Percentiles rank a stretch among this genome's conserved stretches.
These are phyloP conservation scores for Sphaerostilbella broomeana DNA, from an alignment of 2,329 filamentous ascomycete species.

Conservation along the genomic window DNA sequence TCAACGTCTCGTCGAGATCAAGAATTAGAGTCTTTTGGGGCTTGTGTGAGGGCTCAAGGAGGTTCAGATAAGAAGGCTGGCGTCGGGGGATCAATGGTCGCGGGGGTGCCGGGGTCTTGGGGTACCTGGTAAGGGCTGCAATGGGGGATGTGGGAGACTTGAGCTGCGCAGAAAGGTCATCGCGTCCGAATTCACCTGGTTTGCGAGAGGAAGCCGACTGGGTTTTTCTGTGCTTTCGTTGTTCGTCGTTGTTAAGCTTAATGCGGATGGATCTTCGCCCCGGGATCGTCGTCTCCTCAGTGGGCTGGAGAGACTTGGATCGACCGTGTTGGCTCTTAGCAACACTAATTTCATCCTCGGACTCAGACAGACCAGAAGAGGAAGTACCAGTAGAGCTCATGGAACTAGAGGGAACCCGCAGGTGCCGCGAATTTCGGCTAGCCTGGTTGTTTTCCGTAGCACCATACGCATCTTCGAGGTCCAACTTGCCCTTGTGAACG, in stretches of 20 bases:
- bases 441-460: constrained; percentile 19
- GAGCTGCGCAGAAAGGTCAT: constrained; percentile 66
- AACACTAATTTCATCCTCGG: constrained; percentile 48
- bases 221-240: constrained; percentile 62
- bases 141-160: constrained; percentile 90
- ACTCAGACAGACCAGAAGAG: constrained; percentile 62
- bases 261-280: constrained; percentile 80
- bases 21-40: constrained; percentile 90
- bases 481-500: constrained; percentile 38
- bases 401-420: constrained; percentile 22
- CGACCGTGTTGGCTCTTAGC: constrained; percentile 46
- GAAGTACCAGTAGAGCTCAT: constrained; percentile 33
- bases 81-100: constrained; percentile 82
- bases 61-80: constrained; percentile 76
- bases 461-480: constrained; percentile 20
- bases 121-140: constrained; percentile 76
- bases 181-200: constrained; percentile 32
- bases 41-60: constrained; percentile 44
- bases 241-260: constrained; percentile 77
- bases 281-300: constrained; percentile 59
- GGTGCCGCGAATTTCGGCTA: constrained; percentile 21
- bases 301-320: constrained; percentile 53
- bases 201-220: constrained; percentile 42
- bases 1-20: constrained; percentile 93
- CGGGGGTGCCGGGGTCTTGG: constrained; percentile 80